Evolutionary conservation across 768 basidiomycete genomes (phyloP).

Genomic region (Exsudoporus frostii): DNA sequence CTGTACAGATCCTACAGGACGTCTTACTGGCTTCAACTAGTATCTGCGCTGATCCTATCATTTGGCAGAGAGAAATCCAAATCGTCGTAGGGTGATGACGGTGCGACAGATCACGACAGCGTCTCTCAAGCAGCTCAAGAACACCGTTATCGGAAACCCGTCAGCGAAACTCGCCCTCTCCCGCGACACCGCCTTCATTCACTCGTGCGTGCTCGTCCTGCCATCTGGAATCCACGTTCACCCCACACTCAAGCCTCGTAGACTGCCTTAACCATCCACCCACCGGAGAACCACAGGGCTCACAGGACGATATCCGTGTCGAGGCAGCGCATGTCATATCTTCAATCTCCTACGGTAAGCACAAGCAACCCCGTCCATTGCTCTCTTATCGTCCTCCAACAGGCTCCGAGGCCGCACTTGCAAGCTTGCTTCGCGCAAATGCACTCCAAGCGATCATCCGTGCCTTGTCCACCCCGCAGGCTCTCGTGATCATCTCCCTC

Average conservation of each 20-base stretch:
- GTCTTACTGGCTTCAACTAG: too few species aligned
- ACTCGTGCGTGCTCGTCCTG: conserved; percentile 39
- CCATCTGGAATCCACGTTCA: neutral
- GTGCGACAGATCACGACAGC: conserved; percentile 28
- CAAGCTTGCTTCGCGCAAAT: conserved; percentile 52
- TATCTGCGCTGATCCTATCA: too few species aligned
- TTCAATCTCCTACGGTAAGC: conserved; percentile 64
- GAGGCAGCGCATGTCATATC: conserved; percentile 76
- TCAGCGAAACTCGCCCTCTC: conserved; percentile 62
- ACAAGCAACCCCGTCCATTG: neutral
- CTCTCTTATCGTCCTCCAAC: neutral
- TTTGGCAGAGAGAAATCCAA: too few species aligned
- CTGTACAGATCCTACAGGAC: too few species aligned
- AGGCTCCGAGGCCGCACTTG: conserved; percentile 64
- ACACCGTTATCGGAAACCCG: conserved; percentile 76
- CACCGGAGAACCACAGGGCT: conserved; percentile 33
- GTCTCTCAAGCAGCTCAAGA: conserved; percentile 65
- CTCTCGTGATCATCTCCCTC: conserved; percentile 36
- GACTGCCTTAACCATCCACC: conserved; percentile 51
- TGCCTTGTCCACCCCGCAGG: conserved; percentile 47
- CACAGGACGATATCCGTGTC: conserved; percentile 52
- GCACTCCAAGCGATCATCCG: conserved; percentile 60
- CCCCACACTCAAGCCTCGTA: conserved; percentile 48
- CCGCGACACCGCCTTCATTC: conserved; percentile 53
- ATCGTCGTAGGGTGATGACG: conserved; percentile 17